phyloP scores from a whole-genome alignment of 805 yeast genomes.

The Metschnikowia anglica region DNA sequence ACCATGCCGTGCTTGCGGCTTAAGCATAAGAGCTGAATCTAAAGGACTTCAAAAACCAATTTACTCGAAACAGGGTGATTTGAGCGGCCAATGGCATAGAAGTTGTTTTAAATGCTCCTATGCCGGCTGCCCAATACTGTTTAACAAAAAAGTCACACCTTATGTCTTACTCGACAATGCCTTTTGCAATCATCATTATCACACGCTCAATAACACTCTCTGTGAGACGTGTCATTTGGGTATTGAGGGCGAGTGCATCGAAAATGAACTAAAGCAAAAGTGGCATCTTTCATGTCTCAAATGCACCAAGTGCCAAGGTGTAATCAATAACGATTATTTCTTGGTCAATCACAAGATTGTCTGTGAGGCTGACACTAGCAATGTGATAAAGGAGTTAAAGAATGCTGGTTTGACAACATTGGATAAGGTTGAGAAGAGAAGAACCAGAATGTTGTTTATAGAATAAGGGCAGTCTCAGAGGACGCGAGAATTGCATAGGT shows the following conservation, averaged over 20 bases:
- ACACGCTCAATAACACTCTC: slow-evolving; percentile 67
- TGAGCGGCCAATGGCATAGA: slow-evolving; percentile 93
- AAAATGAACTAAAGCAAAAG: slow-evolving; percentile 65
- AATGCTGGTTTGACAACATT: slow-evolving; percentile 19
- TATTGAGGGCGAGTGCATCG: slow-evolving; percentile 89
- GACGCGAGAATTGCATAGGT: neutral
- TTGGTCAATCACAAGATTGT: slow-evolving; percentile 47
- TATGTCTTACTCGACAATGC: slow-evolving; percentile 81
- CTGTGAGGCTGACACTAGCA: slow-evolving; percentile 50
- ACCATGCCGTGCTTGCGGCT: slow-evolving; percentile 75
- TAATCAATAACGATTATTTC: slow-evolving; percentile 55
- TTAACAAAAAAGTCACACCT: slow-evolving; percentile 61
- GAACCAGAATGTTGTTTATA: slow-evolving; percentile 41
- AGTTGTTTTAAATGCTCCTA: slow-evolving; percentile 72
- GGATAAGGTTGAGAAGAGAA: slow-evolving; percentile 43
- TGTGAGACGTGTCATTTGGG: slow-evolving; percentile 72
- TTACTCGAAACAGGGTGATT: slow-evolving; percentile 79
- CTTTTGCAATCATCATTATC: slow-evolving; percentile 78
- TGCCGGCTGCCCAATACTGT: slow-evolving; percentile 51
- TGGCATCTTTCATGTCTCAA: slow-evolving; percentile 75
- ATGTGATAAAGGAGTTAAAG: slow-evolving; percentile 26
- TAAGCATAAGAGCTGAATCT: slow-evolving; percentile 44
- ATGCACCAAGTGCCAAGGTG: slow-evolving; percentile 58
- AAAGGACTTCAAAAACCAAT: slow-evolving; percentile 55
- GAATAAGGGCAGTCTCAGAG: slow-evolving; percentile 17